A percentile compares a stretch with the other conserved stretches of the same genome.
Evolutionary conservation across 176 grass and related monocot species (phyloP).

Genomic region (Phyllostachys edulis): DNA sequence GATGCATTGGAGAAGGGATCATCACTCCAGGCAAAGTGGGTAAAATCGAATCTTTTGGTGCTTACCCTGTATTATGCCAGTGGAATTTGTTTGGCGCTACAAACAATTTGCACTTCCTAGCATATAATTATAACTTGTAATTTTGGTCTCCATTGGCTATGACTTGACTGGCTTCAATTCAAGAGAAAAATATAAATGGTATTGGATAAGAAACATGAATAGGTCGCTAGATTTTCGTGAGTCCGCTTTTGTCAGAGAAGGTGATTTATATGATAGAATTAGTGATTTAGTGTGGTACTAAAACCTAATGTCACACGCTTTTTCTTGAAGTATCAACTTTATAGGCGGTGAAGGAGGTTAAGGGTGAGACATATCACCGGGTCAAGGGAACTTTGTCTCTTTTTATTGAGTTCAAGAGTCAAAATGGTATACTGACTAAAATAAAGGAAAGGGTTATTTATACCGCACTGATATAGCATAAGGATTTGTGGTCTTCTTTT

Average conservation of each 20-base stretch:
- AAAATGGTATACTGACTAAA: background rate
- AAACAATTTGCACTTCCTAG: no score
- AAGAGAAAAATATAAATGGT: background rate
- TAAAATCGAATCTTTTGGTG: background rate
- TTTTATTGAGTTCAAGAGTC: background rate
- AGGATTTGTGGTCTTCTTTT: background rate
- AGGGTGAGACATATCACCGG: background rate
- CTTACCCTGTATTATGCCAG: background rate
- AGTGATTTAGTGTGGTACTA: no score
- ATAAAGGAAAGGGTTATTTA: background rate
- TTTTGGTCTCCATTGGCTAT: background rate
- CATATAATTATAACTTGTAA: no score
- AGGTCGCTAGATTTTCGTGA: background rate
- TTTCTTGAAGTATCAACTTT: background rate
- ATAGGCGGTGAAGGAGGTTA: background rate
- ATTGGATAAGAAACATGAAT: background rate
- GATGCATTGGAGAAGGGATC: background rate
- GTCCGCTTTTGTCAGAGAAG: background rate
- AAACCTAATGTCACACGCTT: no score
- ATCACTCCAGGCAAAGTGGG: slow-evolving; percentile 66
- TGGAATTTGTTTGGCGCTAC: no score
- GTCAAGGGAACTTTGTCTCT: background rate
- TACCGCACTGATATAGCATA: background rate
- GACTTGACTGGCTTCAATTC: background rate
- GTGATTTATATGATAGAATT: background rate